Percentiles rank a stretch among this genome's conserved stretches.
Evolutionary conservation across 2,329 filamentous ascomycete species (phyloP).

Genomic region (Verticillium nonalfalfae): DNA sequence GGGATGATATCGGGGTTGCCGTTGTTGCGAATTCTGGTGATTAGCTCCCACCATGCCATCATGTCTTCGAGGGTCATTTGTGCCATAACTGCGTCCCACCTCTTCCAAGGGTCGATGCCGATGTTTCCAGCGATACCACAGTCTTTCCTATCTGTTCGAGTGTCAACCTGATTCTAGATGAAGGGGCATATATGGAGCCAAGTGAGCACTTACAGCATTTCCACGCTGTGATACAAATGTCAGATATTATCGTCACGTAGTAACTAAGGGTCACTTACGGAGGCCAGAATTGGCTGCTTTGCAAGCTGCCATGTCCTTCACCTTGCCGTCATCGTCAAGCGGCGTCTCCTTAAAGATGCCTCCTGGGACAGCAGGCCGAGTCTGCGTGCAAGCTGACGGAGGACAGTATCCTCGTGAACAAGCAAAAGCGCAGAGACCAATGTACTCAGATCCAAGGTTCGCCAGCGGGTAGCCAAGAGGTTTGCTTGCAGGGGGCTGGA

Average conservation of each 20-base stretch:
- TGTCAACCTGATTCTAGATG: background rate
- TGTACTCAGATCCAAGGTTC: background rate
- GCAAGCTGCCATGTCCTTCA: background rate
- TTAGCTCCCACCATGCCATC: background rate
- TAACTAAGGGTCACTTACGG: background rate
- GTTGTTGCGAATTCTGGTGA: background rate
- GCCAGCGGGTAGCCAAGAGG: background rate
- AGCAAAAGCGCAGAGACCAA: background rate
- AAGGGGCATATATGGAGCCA: too few species aligned
- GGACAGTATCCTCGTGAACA: constrained; percentile 3
- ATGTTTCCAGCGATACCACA: background rate
- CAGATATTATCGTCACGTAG: background rate
- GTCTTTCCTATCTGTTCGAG: background rate
- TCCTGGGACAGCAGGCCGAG: background rate
- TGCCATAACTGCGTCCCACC: background rate
- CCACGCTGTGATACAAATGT: background rate
- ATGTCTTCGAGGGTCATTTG: background rate
- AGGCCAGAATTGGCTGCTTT: background rate
- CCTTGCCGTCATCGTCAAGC: background rate
- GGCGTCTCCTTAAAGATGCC: background rate
- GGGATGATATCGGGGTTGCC: background rate
- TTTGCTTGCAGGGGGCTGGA: background rate
- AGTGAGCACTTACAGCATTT: background rate
- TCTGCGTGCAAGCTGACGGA: background rate
- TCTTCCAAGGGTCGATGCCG: background rate